These are phyloP conservation scores for Nemania sp. DNA, from an alignment of 2,329 filamentous ascomycete genomes.

Conservation along the genomic window DNA sequence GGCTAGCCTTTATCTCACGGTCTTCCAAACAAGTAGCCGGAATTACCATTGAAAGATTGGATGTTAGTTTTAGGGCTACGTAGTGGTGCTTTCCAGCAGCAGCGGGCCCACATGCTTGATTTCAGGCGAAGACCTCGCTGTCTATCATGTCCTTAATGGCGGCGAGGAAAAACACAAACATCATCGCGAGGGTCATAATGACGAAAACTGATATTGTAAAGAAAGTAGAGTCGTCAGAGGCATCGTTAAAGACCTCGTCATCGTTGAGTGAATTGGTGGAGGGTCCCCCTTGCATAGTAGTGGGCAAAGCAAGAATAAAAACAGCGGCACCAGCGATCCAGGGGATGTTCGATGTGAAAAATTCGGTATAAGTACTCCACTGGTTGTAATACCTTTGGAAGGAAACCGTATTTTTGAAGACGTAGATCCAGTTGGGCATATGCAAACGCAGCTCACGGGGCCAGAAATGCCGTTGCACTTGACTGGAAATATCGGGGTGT, in stretches of 20 bases:
- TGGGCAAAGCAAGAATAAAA: slow-evolving; percentile 60
- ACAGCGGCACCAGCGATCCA: slow-evolving; percentile 53
- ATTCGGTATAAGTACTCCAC: background rate
- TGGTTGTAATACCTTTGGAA: slow-evolving; percentile 6
- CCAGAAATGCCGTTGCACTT: slow-evolving; percentile 4
- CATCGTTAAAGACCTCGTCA: slow-evolving; percentile 56
- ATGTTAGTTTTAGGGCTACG: too few relatives aligned
- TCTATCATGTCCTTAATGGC: too few relatives aligned
- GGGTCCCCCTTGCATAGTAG: slow-evolving; percentile 63
- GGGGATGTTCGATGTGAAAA: background rate
- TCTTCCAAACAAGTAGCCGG: too few relatives aligned
- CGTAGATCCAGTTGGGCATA: slow-evolving; percentile 6
- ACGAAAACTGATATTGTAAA: slow-evolving; percentile 5
- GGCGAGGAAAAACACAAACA: background rate
- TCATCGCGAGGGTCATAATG: background rate
- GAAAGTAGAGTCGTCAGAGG: slow-evolving; percentile 54
- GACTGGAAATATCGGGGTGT: background rate
- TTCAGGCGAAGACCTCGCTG: too few relatives aligned
- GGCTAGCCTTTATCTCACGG: too few relatives aligned
- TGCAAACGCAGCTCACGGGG: slow-evolving; percentile 11
- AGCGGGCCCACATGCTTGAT: too few relatives aligned
- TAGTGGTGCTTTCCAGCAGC: too few relatives aligned
- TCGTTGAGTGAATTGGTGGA: slow-evolving; percentile 51
- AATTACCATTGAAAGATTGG: too few relatives aligned
- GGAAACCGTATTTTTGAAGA: background rate